Evolutionary conservation across 202 grass and related monocot species (phyloP), one percentile per base, ranked within the genome.

Genomic region (Hordeum pubiflorum): DNA sequence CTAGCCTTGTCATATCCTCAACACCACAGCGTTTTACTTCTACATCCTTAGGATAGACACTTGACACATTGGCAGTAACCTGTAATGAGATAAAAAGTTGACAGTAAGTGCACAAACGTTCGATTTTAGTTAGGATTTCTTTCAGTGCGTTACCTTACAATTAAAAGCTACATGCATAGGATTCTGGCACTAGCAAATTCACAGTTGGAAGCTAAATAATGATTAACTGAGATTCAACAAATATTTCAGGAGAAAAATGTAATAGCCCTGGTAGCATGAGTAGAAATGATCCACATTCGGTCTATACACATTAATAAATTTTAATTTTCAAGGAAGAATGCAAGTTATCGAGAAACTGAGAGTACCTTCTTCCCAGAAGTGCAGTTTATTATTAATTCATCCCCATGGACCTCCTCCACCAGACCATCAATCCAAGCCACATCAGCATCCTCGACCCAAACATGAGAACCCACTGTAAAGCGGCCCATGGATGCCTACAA

Each of bases 1-100:
- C 82, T 74, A 98, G 86, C 82, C 86, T 98, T 13, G 95, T 98
- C 95, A 98, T 98, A 88, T 98, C 95, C 84, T 98, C 92, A 27
- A 98, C 95, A 37, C 95, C 95, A 82, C 82, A 87, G 37, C 86
- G 56, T 59, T 91, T 72, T 24, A 72, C 90, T 91, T 98, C 95
- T 23, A 81, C 76, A 84, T 98, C 95, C 84, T 89, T 98, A 65
- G 92, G 81, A 84, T 93, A 91, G 18, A 91, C 85, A 82, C 58
- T 86, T 75, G 88, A 89, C n/a, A 77, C 38, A 77, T 89, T 89
- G 22, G 77, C 43, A 32, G 50, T 91, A 60, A 98, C 69, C 95
- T 98, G 84, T 46, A 84, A 77, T 39, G 70, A 80, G 82, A 79
- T 56, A 71, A 86, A 63, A 73, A 70, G 5, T 66, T 74, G 80